Base-by-base conservation (phyloP, 2,329 filamentous ascomycete species). In the Aspergillus arachidicola region DNA sequence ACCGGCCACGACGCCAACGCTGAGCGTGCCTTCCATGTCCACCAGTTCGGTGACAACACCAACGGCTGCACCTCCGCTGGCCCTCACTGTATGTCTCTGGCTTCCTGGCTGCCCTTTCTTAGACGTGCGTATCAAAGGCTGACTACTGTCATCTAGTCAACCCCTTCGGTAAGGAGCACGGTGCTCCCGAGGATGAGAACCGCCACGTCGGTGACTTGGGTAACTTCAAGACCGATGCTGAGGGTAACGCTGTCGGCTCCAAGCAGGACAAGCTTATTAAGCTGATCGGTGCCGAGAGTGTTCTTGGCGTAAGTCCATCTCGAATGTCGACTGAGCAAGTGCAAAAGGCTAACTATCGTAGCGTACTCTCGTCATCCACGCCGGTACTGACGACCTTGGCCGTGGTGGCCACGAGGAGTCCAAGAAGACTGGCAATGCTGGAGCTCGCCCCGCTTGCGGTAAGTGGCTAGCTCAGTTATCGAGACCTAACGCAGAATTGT, bases 41-140 rank as follows among this genome's bases (percentile, higher is more conserved):
- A 99, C 86, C 92, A 95, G 81, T 99, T 97, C 78, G 95, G 95
- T 80, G 95, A 98, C 88, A 98, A 98, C 88, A 98, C 95, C 87
- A 99, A 99, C 84, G 95, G 95, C 81, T 99, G 95, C 91, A 98
- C 94, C 71, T 96, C 92, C 71, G 95, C 95, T 71, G 95, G 95
- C 60, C 94, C 95, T 82, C 95, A 99, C 86, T 99, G 93, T 96
- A 85, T 79, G 92, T 83, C 11, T 16, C 62, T 34, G 43, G 45
- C 23, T 43, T 36, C 16, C 4, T 21, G 9, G n/a, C 26, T 10
- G n/a, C 26, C 21, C 14, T 45, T 26, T 36, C 10, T 30, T 12
- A 30, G 32, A 5, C 41, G 41, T 48, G 4, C 5, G 30, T 36
- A n/a, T 46, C 58, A 60, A 21, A 59, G 19, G 16, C 64, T 68